Percentiles rank a stretch among this genome's conserved stretches.
These are phyloP conservation scores for Phaeosphaeria sp. DNA, from an alignment of 2,329 filamentous ascomycete genomes.

Conservation along the genomic window DNA sequence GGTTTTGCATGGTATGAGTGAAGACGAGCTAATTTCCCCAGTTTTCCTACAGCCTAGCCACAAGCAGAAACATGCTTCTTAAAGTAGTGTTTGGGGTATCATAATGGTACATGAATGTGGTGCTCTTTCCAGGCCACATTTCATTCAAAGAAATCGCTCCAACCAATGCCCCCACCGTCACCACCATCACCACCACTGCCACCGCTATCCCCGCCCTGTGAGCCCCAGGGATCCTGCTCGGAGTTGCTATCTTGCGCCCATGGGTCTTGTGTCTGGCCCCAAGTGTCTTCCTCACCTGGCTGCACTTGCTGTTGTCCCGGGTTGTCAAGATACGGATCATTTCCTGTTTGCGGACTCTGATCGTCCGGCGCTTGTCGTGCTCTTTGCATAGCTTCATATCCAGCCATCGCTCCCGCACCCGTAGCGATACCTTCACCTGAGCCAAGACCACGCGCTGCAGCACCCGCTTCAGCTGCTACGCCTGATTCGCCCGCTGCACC, in stretches of 20 bases:
- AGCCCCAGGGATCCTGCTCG: slow-evolving; percentile 40
- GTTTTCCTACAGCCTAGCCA: background rate
- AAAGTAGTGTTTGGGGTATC: background rate
- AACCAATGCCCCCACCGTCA: slow-evolving; percentile 19
- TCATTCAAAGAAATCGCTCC: slow-evolving; percentile 33
- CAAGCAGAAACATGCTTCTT: background rate
- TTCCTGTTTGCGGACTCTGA: slow-evolving; percentile 32
- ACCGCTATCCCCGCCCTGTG: slow-evolving; percentile 27
- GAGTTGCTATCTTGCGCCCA: slow-evolving; percentile 24
- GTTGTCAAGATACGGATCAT: slow-evolving; percentile 27
- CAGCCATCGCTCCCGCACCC: slow-evolving; percentile 66
- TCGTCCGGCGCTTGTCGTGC: slow-evolving; percentile 47
- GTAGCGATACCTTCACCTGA: slow-evolving; percentile 53
- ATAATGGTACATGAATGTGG: background rate
- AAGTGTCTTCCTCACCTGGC: slow-evolving; percentile 32
- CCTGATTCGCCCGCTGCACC: slow-evolving; percentile 53
- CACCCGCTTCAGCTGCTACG: slow-evolving; percentile 56
- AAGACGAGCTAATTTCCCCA: background rate
- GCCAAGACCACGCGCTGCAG: slow-evolving; percentile 48
- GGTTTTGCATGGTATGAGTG: background rate
- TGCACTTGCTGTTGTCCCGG: slow-evolving; percentile 27
- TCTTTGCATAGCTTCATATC: slow-evolving; percentile 68
- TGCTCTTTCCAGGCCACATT: background rate
- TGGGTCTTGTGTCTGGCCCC: slow-evolving; percentile 36
- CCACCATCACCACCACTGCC: slow-evolving; percentile 14